phyloP scores from a whole-genome alignment of 2,329 filamentous ascomycete species.

The Trichoderma sp. region DNA sequence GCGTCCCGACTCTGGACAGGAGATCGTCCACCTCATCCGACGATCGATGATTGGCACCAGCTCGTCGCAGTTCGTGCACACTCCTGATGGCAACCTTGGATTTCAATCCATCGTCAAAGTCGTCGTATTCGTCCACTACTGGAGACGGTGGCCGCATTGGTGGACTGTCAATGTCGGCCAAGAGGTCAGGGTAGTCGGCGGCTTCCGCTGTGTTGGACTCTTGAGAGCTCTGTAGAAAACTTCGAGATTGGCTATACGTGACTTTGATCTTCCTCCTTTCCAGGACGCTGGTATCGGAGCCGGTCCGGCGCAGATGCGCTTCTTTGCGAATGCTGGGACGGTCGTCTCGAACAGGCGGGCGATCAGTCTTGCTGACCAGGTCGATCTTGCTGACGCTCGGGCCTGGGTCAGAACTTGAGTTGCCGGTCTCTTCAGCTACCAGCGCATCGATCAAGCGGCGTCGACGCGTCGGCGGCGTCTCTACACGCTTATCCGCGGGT shows the following conservation, averaged over 20 bases:
- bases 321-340: slow-evolving; percentile 27
- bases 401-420: neutral
- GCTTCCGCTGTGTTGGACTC: slow-evolving; percentile 34
- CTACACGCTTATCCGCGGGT: neutral
- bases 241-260: slow-evolving; percentile 43
- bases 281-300: slow-evolving; percentile 34
- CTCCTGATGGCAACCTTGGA: slow-evolving; percentile 58
- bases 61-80: slow-evolving; percentile 66
- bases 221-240: slow-evolving; percentile 36
- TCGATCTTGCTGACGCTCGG: neutral
- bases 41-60: slow-evolving; percentile 67
- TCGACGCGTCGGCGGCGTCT: slow-evolving; percentile 20
- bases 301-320: slow-evolving; percentile 33
- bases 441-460: slow-evolving; percentile 28
- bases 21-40: slow-evolving; percentile 68
- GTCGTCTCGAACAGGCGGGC: slow-evolving; percentile 19
- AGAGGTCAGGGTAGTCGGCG: slow-evolving; percentile 12
- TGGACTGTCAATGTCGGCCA: slow-evolving; percentile 34
- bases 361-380: neutral
- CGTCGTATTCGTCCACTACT: slow-evolving; percentile 35
- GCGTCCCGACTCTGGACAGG: slow-evolving; percentile 60
- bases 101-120: slow-evolving; percentile 45
- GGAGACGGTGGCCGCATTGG: slow-evolving; percentile 32
- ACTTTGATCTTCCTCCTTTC: slow-evolving; percentile 41
- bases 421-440: slow-evolving; percentile 12